Conservation (phyloP, 108 stramenopile genomes). For the Fistulifera pelliculosa region DNA sequence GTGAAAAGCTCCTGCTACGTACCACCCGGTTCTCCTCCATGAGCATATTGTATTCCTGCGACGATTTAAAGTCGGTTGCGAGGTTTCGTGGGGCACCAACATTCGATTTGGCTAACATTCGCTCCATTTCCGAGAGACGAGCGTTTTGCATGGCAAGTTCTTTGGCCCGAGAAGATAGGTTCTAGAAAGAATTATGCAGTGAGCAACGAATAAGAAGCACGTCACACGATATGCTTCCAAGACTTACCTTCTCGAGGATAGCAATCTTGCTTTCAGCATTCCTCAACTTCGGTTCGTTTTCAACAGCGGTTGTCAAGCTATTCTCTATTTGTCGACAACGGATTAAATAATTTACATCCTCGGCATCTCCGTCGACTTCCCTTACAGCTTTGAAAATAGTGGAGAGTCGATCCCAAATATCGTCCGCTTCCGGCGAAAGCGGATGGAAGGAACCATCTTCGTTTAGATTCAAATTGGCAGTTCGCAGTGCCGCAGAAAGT, state of each 20-base stretch:
- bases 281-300: constrained; percentile 53
- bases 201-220: background rate
- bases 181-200: constrained; percentile 14
- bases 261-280: constrained; percentile 47
- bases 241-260: constrained; percentile 54
- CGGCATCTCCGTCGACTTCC: constrained; percentile 49
- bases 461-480: constrained; percentile 31
- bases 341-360: constrained; percentile 63
- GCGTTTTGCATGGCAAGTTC: constrained; percentile 68
- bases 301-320: constrained; percentile 41
- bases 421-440: constrained; percentile 70
- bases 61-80: constrained; percentile 26
- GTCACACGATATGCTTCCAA: background rate
- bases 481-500: constrained; percentile 28
- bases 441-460: constrained; percentile 39
- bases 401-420: constrained; percentile 68
- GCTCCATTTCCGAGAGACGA: constrained; percentile 59
- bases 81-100: constrained; percentile 36
- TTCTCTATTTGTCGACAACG: constrained; percentile 55
- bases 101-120: constrained; percentile 45
- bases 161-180: constrained; percentile 52
- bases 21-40: constrained; percentile 57
- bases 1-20: background rate
- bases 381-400: constrained; percentile 43
- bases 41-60: constrained; percentile 39